Conservation (phyloP, 2,329 filamentous ascomycete genomes). For the Aspergillus aculeatus region DNA sequence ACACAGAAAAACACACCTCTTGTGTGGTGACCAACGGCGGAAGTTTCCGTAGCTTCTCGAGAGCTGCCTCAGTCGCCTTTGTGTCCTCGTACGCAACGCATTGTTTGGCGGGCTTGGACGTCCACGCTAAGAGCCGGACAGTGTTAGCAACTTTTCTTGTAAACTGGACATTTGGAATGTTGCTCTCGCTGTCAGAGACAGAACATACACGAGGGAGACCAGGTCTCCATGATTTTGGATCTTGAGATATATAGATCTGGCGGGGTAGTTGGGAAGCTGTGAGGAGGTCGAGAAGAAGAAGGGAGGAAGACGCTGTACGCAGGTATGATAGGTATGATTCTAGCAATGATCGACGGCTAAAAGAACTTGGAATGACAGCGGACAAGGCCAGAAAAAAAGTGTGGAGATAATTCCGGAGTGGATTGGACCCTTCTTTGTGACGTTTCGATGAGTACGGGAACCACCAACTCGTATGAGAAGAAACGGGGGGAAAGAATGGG, state of each 20-base stretch:
- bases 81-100: conserved; percentile 44
- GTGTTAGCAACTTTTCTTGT: background rate
- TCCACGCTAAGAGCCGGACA: conserved; percentile 16
- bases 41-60: conserved; percentile 44
- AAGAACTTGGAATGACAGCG: no score
- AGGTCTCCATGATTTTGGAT: conserved; percentile 12
- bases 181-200: no score
- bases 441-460: no score
- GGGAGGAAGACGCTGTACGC: no score
- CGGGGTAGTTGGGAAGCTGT: background rate
- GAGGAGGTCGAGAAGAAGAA: background rate
- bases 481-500: no score
- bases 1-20: conserved; percentile 32
- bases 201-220: conserved; percentile 20
- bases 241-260: background rate
- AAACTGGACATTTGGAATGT: no score
- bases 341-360: no score
- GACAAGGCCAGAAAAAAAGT: no score
- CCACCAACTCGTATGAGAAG: no score
- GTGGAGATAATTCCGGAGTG: no score
- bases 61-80: conserved; percentile 38
- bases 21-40: conserved; percentile 50
- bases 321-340: no score
- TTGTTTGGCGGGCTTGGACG: conserved; percentile 26
- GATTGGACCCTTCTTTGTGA: no score